Evolutionary conservation across 2,329 filamentous ascomycete genomes (phyloP).

Genomic region (Aspergillus sp.): DNA sequence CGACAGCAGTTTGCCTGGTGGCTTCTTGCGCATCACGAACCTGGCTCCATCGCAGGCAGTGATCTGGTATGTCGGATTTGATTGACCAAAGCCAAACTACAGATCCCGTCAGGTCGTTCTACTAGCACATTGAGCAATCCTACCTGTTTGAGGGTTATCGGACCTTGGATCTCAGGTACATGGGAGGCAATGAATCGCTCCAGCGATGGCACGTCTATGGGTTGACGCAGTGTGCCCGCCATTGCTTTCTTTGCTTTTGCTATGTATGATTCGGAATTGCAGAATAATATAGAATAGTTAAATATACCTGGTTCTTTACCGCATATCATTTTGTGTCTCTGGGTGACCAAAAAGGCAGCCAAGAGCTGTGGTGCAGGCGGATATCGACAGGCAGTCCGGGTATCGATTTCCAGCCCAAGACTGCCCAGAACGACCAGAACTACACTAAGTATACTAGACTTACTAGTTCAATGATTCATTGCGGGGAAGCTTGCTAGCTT

Average conservation of each 20-base stretch:
- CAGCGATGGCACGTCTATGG: constrained; percentile 77
- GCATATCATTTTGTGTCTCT: too few species aligned
- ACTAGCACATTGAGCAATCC: not conserved
- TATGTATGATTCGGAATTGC: too few species aligned
- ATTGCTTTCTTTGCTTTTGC: constrained; percentile 42
- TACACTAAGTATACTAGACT: not conserved
- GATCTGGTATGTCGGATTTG: constrained; percentile 94
- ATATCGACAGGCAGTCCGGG: not conserved
- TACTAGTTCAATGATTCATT: too few species aligned
- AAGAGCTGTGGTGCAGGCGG: too few species aligned
- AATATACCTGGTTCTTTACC: too few species aligned
- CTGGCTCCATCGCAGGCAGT: constrained; percentile 67
- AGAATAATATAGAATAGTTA: too few species aligned
- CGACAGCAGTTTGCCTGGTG: constrained; percentile 88
- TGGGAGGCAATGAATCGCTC: constrained; percentile 74
- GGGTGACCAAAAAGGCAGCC: too few species aligned
- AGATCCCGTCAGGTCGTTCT: not conserved
- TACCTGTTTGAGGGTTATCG: constrained; percentile 88
- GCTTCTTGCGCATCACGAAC: constrained; percentile 96
- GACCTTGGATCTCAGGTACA: constrained; percentile 80
- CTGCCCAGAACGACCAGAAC: too few species aligned
- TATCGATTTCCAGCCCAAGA: not conserved
- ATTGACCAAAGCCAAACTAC: constrained; percentile 95
- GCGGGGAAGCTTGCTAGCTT: too few species aligned
- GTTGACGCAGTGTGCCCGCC: constrained; percentile 87